Base-by-base conservation (phyloP, 106 monocot genomes). In the Cymbidium sinense region DNA sequence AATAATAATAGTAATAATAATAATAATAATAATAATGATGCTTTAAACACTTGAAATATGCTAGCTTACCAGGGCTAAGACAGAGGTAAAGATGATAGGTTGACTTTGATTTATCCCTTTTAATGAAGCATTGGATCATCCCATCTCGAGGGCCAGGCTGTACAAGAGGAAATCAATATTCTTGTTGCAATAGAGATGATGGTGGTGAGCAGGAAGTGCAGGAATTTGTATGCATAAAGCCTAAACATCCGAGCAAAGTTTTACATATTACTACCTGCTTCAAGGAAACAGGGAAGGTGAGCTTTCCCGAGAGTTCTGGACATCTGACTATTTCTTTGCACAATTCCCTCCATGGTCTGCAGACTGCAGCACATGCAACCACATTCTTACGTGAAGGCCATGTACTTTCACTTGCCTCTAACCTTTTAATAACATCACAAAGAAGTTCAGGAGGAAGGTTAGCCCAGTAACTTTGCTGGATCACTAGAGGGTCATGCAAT, bases 41-140 rank as follows among this genome's bases (percentile, higher is more conserved):
- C 31, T 47, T 67, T 8, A 67, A 33, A 67, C 12, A 4, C 3
- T 33, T 13, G 31, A 67, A 67, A 67, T 0, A 8, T 13, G 15
- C 82, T 23, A 80, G 20, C 3, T 88, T 76, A 89, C 86, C 77
- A 52, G 93, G 35, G 78, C 82, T 90, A 62, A 89, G 92, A 74
- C 92, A 89, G n/a, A 92, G 80, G 70, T 79, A 89, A 21, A 92
- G 84, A 52, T 86, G 83, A 74, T 92, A 92, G 67, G 85, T 87
- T 72, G 79, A 87, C 58, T 86, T 85, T 52, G 87, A 72, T 70
- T 89, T 87, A 43, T 92, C 87, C 82, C 92, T 85, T 79, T 84
- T 92, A 50, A 92, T 87, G 76, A 89, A 89, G 84, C 93, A 93
- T 51, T 93, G 93, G 54, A 93, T 88, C 5, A 67, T 82, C 43